Evolutionary conservation across 148 eudicot genomes (phyloP), one percentile per base, ranked within the genome.

Genomic region (Silene latifolia): DNA sequence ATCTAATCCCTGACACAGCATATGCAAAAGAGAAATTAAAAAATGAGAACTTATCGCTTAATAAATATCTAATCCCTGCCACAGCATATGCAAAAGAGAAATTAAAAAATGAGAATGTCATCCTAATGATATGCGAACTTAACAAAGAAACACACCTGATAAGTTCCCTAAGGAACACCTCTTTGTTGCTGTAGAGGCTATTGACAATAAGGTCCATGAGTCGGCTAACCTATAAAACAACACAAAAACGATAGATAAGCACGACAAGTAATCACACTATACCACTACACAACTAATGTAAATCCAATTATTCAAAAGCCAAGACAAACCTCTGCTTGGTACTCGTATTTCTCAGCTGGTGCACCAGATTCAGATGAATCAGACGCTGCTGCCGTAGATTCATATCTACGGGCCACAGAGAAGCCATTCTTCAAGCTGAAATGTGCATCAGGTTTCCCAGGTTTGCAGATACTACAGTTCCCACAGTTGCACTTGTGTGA

Each of bases 151-250:
- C 71, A 66, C 78, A 84, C 99, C 99, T 95, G 90, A 95, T 85
- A 63, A 95, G 92, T 80, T 95, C 99, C 72, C 99, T 82, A 61
- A 95, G 92, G 74, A 95, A 95, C 48, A 95, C 97, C 71, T 95
- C 99, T 81, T 92, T 92, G 83, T 95, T 95, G 83, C 99, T 95
- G 80, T 95, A 95, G 24, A 95, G 85, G 76, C 99, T 95, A 78
- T 95, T 92, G 27, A 95, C 99, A 39, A 95, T 95, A 70, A 95
- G 99, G 84, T 95, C 96, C 99, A 95, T 95, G 56, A 95, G 93
- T 20, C 99, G 91, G 77, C 99, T 95, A 73, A 95, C 98, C 98
- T 93, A 87, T 57, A 72, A 80, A 39, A n/a, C 17, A 24, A 56
- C 58, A 60, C 56, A 67, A 67, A 81, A 58, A 51, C 25, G 23